Evolutionary conservation across 2,329 filamentous ascomycete species (phyloP).

Genomic region (Cladorrhinum sp.): DNA sequence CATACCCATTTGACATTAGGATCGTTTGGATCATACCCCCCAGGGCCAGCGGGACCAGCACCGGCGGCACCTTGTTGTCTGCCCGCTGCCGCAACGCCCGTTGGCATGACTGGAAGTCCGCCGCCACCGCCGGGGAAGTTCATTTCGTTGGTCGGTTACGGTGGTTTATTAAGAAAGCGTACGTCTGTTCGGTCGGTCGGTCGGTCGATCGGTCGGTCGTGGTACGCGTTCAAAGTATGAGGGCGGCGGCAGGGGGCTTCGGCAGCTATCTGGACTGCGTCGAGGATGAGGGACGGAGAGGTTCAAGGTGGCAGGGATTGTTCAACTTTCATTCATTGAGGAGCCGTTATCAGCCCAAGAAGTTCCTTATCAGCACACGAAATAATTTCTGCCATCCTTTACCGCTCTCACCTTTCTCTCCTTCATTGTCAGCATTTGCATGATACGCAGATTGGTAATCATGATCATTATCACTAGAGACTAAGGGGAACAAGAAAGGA

Average conservation of each 20-base stretch:
- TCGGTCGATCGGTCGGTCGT: no score
- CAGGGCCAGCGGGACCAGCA: slow-evolving; percentile 26
- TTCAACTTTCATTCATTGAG: background rate
- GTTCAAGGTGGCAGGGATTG: background rate
- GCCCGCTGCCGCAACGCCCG: slow-evolving; percentile 5
- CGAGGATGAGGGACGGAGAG: background rate
- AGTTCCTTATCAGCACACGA: background rate
- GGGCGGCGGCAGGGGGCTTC: background rate
- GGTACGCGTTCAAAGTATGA: no score
- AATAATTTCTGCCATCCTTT: background rate
- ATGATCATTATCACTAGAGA: background rate
- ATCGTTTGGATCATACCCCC: slow-evolving; percentile 42
- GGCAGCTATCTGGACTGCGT: background rate
- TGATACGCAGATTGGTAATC: no score
- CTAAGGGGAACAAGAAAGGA: background rate
- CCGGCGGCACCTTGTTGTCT: slow-evolving; percentile 23
- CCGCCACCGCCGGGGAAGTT: slow-evolving; percentile 25
- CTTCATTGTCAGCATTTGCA: no score
- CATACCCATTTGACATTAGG: slow-evolving; percentile 46
- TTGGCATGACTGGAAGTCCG: background rate
- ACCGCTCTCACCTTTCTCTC: background rate
- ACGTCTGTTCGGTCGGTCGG: no score
- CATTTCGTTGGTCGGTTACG: slow-evolving; percentile 11
- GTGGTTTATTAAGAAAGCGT: no score
- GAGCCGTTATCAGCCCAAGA: background rate